Evolutionary conservation across 257 asterid genomes (phyloP).

Genomic region (Fraxinus pennsylvanica): DNA sequence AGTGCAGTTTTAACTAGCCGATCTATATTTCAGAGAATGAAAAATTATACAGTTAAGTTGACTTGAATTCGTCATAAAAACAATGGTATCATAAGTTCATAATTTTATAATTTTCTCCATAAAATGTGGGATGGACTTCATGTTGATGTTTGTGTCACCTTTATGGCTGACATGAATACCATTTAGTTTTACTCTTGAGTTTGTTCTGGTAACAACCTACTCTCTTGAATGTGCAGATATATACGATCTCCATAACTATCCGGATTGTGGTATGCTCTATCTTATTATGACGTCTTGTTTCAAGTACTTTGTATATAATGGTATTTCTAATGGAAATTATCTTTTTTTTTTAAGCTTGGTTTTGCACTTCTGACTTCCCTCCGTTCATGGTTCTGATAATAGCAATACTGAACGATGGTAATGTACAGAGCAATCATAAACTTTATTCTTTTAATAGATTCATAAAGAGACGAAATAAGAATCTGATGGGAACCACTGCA

Average conservation of each 20-base stretch:
- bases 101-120: too few species aligned
- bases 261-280: conserved; percentile 34
- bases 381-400: conserved; percentile 41
- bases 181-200: too few species aligned
- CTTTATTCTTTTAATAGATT: too few species aligned
- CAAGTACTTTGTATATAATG: not conserved
- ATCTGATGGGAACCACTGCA: too few species aligned
- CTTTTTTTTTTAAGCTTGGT: conserved; percentile 27
- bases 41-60: conserved; percentile 33
- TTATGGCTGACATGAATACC: too few species aligned
- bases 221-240: conserved; percentile 26
- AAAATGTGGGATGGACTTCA: too few species aligned
- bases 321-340: not conserved
- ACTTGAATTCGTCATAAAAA: not conserved
- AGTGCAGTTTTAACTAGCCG: conserved; percentile 37
- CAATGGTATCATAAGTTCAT: too few species aligned
- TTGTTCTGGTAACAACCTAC: not conserved
- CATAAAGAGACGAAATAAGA: too few species aligned
- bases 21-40: conserved; percentile 40
- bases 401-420: conserved; percentile 38
- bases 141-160: too few species aligned
- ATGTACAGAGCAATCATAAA: not conserved
- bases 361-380: conserved; percentile 37
- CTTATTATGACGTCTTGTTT: not conserved
- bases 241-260: conserved; percentile 35